phyloP scores from a whole-genome alignment of 768 basidiomycete species.

The Hydnomerulius pinastri region DNA sequence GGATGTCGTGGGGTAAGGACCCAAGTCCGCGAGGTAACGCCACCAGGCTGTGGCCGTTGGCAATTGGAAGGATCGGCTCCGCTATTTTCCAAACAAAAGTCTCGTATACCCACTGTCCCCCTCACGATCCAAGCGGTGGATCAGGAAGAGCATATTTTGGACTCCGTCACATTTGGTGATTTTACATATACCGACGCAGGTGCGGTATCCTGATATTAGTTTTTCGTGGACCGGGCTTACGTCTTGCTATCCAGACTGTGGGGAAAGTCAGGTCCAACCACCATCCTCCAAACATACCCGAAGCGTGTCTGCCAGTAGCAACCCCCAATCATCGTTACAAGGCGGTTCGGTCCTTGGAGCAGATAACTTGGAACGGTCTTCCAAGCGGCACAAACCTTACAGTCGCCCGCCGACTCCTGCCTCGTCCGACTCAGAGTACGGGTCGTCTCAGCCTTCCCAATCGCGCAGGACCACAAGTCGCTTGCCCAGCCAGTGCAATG shows the following conservation, averaged over 20 bases:
- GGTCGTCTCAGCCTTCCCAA: constrained; percentile 30
- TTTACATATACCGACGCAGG: constrained; percentile 64
- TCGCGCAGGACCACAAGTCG: constrained; percentile 2
- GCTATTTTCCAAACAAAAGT: constrained; percentile 42
- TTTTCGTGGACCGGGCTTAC: background rate
- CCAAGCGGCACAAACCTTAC: constrained; percentile 42
- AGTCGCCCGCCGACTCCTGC: constrained; percentile 42
- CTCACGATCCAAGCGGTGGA: constrained; percentile 67
- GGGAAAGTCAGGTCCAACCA: background rate
- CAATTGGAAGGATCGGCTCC: constrained; percentile 68
- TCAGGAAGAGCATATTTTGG: constrained; percentile 52
- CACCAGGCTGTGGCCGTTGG: constrained; percentile 53
- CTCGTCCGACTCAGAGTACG: constrained; percentile 42
- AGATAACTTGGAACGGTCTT: constrained; percentile 19
- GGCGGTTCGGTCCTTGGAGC: constrained; percentile 33
- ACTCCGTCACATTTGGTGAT: constrained; percentile 69
- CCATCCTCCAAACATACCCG: constrained; percentile 1
- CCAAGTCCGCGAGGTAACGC: constrained; percentile 56
- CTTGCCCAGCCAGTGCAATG: constrained; percentile 1
- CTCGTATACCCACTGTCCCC: constrained; percentile 45
- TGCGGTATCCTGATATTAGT: constrained; percentile 11
- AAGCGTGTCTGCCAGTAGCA: background rate
- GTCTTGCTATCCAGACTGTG: constrained; percentile 6
- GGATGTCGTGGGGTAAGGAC: constrained; percentile 70
- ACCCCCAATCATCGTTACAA: constrained; percentile 15